Percentiles rank a stretch among this genome's conserved stretches.
phyloP scores from a whole-genome alignment of 345 rosid genomes.

The Linum usitatissimum region DNA sequence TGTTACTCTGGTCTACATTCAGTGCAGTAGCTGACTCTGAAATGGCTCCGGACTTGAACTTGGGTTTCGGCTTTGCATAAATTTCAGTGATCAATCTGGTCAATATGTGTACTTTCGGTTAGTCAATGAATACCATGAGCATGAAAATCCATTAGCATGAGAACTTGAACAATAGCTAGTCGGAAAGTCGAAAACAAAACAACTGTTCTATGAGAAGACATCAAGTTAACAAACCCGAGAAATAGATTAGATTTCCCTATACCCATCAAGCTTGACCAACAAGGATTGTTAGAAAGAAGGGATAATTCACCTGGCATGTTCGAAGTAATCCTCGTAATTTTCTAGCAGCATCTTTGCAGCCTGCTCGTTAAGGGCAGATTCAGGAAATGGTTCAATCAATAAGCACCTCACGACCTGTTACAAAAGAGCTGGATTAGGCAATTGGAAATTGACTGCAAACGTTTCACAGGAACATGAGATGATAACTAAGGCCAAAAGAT shows the following conservation, averaged over 20 bases:
- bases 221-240: too few relatives aligned
- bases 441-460: constrained; percentile 1
- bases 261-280: not conserved
- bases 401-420: constrained; percentile 88
- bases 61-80: constrained; percentile 83
- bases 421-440: constrained; percentile 3
- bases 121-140: not conserved
- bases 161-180: too few relatives aligned
- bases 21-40: constrained; percentile 78
- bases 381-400: constrained; percentile 96
- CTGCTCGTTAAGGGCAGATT: constrained; percentile 92
- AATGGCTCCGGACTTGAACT: constrained; percentile 79
- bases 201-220: too few relatives aligned
- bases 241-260: not conserved
- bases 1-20: constrained; percentile 60
- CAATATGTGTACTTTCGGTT: constrained; percentile 1
- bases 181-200: too few relatives aligned
- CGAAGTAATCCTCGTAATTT: constrained; percentile 91
- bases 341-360: constrained; percentile 98
- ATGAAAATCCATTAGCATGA: too few relatives aligned
- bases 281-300: not conserved
- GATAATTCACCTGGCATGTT: constrained; percentile 71
- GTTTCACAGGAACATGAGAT: not conserved
- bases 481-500: not conserved
- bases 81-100: constrained; percentile 83